Conservation (phyloP, 306 rosid genomes). For the Arachis hypogaea region DNA sequence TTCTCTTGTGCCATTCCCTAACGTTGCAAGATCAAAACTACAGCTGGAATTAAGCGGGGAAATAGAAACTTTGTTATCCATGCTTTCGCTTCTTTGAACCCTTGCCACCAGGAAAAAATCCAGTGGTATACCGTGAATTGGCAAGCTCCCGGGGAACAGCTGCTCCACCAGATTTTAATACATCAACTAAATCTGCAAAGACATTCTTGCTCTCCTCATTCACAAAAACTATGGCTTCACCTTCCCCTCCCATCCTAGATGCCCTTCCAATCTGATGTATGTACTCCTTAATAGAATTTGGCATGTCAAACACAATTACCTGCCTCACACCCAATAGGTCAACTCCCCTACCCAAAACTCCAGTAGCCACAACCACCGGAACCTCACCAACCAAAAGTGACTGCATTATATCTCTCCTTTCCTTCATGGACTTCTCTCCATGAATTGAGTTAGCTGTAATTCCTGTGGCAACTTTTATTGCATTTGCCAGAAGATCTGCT, state of each 20-base stretch:
- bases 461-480: conserved; percentile 69
- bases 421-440: conserved; percentile 86
- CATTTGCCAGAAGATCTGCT: conserved; percentile 82
- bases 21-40: conserved; percentile 7
- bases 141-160: conserved; percentile 72
- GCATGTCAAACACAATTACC: conserved; percentile 83
- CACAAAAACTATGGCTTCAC: conserved; percentile 71
- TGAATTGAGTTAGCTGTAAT: conserved; percentile 70
- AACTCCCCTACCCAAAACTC: conserved; percentile 83
- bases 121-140: conserved; percentile 48
- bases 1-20: conserved; percentile 37
- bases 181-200: conserved; percentile 59
- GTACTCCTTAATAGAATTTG: conserved; percentile 79
- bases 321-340: conserved; percentile 80
- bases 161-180: conserved; percentile 69
- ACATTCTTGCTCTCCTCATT: conserved; percentile 70
- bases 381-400: conserved; percentile 71
- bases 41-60: conserved; percentile 8
- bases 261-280: conserved; percentile 91
- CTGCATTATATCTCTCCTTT: conserved; percentile 79
- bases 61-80: conserved; percentile 32
- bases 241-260: conserved; percentile 87
- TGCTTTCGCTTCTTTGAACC: conserved; percentile 52
- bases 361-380: conserved; percentile 82
- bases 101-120: conserved; percentile 43